phyloP scores from a whole-genome alignment of 116 monocot genomes.

The Zostera marina region DNA sequence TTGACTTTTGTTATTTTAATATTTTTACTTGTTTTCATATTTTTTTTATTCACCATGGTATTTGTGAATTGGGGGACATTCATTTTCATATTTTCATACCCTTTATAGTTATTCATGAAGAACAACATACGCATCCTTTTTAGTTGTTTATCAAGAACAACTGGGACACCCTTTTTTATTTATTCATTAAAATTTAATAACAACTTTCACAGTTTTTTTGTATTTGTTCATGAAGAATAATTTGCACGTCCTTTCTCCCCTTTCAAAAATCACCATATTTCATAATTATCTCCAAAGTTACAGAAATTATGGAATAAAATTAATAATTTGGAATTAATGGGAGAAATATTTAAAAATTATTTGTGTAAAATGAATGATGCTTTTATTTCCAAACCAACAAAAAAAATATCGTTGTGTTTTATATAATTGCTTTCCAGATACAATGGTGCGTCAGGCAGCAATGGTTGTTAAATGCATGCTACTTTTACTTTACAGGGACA shows the following conservation, averaged over 20 bases:
- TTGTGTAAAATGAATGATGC: neutral
- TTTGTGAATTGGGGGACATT: neutral
- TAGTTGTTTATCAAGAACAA: neutral
- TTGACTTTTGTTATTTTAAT: neutral
- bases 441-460: slow-evolving; percentile 83
- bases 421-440: slow-evolving; percentile 44
- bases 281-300: too few species aligned
- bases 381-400: neutral
- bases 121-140: neutral
- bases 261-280: neutral
- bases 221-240: neutral
- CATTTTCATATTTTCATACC: neutral
- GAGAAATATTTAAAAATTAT: neutral
- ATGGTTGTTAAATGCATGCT: slow-evolving; percentile 79
- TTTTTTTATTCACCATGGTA: neutral
- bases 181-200: too few species aligned
- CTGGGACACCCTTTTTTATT: neutral
- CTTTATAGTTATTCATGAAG: neutral
- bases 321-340: too few species aligned
- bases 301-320: too few species aligned
- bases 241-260: neutral
- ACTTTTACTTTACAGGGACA: slow-evolving; percentile 78
- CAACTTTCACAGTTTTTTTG: too few species aligned
- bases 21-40: too few species aligned
- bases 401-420: neutral